Evolutionary conservation across 1,139 yeast species (phyloP).

Genomic region (Tardiomyces digboiensis): DNA sequence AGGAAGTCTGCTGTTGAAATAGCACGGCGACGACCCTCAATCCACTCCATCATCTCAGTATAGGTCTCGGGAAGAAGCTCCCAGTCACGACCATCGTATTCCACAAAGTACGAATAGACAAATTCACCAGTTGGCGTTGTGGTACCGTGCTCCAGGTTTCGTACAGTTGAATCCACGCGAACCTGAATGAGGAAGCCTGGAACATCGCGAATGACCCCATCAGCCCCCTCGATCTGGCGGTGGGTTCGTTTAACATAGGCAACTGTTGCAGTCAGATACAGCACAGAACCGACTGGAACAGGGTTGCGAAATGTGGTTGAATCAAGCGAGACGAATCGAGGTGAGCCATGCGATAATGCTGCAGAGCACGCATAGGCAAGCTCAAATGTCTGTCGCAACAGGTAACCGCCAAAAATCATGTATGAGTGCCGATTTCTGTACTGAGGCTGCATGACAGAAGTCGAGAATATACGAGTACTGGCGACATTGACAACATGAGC

Average conservation of each 20-base stretch:
- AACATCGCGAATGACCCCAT: conserved; percentile 37
- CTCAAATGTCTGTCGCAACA: conserved; percentile 86
- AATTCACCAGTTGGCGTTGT: conserved; percentile 75
- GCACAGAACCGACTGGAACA: conserved; percentile 88
- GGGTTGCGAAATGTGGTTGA: conserved; percentile 89
- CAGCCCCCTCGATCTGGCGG: conserved; percentile 10
- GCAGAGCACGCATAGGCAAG: conserved; percentile 91
- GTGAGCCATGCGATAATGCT: conserved; percentile 72
- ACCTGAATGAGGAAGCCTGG: conserved; percentile 91
- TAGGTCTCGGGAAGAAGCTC: conserved; percentile 83
- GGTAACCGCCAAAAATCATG: conserved; percentile 91
- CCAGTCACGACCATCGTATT: conserved; percentile 24
- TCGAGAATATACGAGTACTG: conserved; percentile 59
- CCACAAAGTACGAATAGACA: conserved; percentile 76
- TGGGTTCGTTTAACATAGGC: conserved; percentile 50
- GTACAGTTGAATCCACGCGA: conserved; percentile 73
- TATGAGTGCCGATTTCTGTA: conserved; percentile 89
- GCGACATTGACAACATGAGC: conserved; percentile 48
- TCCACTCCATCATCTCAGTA: conserved; percentile 84
- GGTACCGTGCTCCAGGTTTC: conserved; percentile 51
- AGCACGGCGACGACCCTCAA: conserved; percentile 87
- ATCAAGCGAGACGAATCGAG: conserved; percentile 83
- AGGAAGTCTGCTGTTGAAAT: conserved; percentile 58
- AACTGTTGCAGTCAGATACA: conserved; percentile 71
- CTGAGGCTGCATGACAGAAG: conserved; percentile 92